These are phyloP conservation scores for Microsporum canis DNA, from an alignment of 2,329 filamentous ascomycete genomes.

Conservation along the genomic window DNA sequence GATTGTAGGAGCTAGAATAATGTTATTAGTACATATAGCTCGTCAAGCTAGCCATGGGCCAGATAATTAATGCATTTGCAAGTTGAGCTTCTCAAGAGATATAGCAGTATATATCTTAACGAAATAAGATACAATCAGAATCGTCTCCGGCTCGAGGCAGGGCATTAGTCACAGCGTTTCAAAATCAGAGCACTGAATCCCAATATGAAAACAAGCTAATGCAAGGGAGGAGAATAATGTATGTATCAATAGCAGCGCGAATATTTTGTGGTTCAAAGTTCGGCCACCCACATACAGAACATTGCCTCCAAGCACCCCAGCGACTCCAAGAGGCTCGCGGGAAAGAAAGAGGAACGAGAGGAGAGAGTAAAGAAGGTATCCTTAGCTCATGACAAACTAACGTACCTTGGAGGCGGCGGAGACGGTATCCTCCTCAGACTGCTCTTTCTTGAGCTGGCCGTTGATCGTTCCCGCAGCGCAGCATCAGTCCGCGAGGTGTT, in stretches of 20 bases:
- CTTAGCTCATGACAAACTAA: background rate
- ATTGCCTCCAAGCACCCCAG: background rate
- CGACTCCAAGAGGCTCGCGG: background rate
- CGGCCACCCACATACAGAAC: background rate
- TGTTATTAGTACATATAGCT: background rate
- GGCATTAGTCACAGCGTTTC: background rate
- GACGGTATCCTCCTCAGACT: conserved; percentile 23
- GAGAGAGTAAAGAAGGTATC: background rate
- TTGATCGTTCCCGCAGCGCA: conserved; percentile 20
- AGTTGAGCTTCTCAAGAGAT: background rate
- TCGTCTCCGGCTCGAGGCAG: background rate
- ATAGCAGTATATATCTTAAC: background rate
- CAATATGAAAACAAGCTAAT: background rate
- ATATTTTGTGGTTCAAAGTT: too few species aligned
- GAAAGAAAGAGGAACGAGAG: background rate
- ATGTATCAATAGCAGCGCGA: background rate
- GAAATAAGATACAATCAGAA: conserved; percentile 1
- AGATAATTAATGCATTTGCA: conserved; percentile 5
- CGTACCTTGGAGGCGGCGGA: conserved; percentile 33
- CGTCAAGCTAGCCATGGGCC: conserved; percentile 1
- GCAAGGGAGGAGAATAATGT: background rate
- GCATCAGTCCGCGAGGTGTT: conserved; percentile 22
- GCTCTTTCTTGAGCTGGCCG: conserved; percentile 20
- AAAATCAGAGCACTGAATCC: background rate
- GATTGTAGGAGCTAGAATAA: conserved; percentile 48